Evolutionary conservation across 2,329 filamentous ascomycete species (phyloP), one percentile per base, ranked within the genome.

Genomic region (Cordyceps militaris): DNA sequence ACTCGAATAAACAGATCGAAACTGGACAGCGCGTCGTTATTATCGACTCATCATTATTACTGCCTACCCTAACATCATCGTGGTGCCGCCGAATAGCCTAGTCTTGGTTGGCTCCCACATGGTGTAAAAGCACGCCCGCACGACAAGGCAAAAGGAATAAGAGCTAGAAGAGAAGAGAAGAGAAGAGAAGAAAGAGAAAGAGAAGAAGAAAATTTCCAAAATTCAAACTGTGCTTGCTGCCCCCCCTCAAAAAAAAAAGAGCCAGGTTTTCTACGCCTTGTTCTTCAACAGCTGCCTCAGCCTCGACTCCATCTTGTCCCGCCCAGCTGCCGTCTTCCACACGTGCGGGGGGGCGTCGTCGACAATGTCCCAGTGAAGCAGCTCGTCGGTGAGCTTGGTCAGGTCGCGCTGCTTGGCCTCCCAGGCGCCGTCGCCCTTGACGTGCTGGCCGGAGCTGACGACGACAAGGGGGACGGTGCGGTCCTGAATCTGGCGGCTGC

Each of bases 321-420:
- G 79, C 0, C 93, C 93, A 49, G 91, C 81, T 2, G 79, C 70
- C 3, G 86, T 90, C 64, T 75, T 76, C 94, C 94, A 99, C 0
- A 97, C 87, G 69, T 92, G 82, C 70, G 96, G 90, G 5, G 91
- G 89, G 3, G 92, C 91, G 61, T 86, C 82, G 58, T 88, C 83
- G 11, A 97, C 90, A 54, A 96, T 82, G 70, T 96, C 91, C 92
- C 93, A 99, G 40, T 81, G 77, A 58, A 88, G 71, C 53, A 97
- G 74, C 49, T 91, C 91, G 54, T 86, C 79, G 0, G 93, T 97
- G 63, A 97, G 76, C 59, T 81, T 83, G 8, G 86, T 91, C 61
- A 97, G 73, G 66, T 96, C 92, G 64, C 89, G 80, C 76, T 99
- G 94, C 70, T 91, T 91, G 62, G 81, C 76, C 69, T 88, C 86